A percentile compares a stretch with the other conserved stretches of the same genome.
These are phyloP conservation scores for Arabidopsis arenosa DNA, from an alignment of 345 rosid genomes.

Conservation along the genomic window DNA sequence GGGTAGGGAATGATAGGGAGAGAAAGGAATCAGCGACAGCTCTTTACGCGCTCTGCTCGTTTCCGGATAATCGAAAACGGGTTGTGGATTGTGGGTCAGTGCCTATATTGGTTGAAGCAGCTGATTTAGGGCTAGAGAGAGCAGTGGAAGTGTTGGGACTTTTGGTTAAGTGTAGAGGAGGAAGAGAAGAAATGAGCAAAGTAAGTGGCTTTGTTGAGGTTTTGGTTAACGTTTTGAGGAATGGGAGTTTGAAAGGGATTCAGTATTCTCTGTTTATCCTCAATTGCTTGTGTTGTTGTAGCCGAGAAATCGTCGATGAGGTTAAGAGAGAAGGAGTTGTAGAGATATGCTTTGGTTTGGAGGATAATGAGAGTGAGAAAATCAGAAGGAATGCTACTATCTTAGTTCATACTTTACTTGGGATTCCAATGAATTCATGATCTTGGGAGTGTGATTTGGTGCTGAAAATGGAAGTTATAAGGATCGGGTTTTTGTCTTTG, in stretches of 20 bases:
- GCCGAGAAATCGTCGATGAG: slow-evolving; percentile 52
- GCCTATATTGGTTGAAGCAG: slow-evolving; percentile 59
- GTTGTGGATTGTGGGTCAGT: slow-evolving; percentile 79
- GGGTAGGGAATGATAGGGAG: slow-evolving; percentile 69
- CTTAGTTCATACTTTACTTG: slow-evolving; percentile 67
- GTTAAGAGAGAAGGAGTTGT: slow-evolving; percentile 62
- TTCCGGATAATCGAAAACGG: slow-evolving; percentile 73
- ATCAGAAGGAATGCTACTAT: slow-evolving; percentile 69
- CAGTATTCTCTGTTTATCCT: slow-evolving; percentile 76
- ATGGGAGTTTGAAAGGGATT: slow-evolving; percentile 70
- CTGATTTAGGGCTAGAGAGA: slow-evolving; percentile 76
- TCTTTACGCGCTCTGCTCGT: slow-evolving; percentile 78
- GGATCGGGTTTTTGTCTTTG: slow-evolving; percentile 13
- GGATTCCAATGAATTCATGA: slow-evolving; percentile 45
- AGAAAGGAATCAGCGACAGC: slow-evolving; percentile 92
- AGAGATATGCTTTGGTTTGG: slow-evolving; percentile 65
- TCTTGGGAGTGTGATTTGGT: slow-evolving; percentile 25
- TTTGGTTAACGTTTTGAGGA: slow-evolving; percentile 62
- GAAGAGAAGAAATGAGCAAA: slow-evolving; percentile 76
- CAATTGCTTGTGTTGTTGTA: slow-evolving; percentile 64
- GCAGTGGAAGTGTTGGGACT: slow-evolving; percentile 87
- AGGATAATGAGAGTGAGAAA: slow-evolving; percentile 86
- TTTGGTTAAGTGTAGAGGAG: slow-evolving; percentile 86
- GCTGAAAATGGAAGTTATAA: slow-evolving; percentile 8
- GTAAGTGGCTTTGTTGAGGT: slow-evolving; percentile 60